Evolutionary conservation across 148 eudicot genomes (phyloP).

Genomic region (Simmondsia chinensis): DNA sequence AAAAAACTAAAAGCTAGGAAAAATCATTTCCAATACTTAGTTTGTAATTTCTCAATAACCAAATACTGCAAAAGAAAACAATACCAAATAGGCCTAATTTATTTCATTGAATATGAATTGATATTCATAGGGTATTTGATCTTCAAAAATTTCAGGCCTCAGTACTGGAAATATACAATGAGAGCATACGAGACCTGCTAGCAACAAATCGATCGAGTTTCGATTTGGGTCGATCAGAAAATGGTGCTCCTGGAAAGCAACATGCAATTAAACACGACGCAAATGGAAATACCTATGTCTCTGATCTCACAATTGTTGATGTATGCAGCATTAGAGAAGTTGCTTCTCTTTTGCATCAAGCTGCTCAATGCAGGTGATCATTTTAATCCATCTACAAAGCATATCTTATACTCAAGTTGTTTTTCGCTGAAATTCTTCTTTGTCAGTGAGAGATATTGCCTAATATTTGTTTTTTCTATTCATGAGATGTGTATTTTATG

Average conservation of each 20-base stretch:
- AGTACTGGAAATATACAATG: conserved; percentile 71
- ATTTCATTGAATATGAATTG: too few relatives aligned
- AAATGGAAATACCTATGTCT: conserved; percentile 54
- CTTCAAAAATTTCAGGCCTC: conserved; percentile 37
- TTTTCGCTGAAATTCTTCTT: too few relatives aligned
- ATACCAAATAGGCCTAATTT: too few relatives aligned
- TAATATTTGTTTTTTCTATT: too few relatives aligned
- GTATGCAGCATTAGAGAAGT: conserved; percentile 69
- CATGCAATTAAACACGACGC: conserved; percentile 58
- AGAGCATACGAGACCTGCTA: conserved; percentile 58
- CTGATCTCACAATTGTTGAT: conserved; percentile 73
- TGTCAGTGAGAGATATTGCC: too few relatives aligned
- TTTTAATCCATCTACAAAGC: neutral
- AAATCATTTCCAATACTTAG: too few relatives aligned
- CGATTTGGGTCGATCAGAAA: conserved; percentile 38
- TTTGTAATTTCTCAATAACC: too few relatives aligned
- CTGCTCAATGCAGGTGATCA: conserved; percentile 60
- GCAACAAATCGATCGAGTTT: conserved; percentile 37
- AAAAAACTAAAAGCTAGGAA: too few relatives aligned
- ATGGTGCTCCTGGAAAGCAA: conserved; percentile 46
- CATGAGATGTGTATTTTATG: too few relatives aligned
- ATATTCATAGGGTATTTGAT: too few relatives aligned
- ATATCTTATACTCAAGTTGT: too few relatives aligned
- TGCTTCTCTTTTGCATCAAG: conserved; percentile 59
- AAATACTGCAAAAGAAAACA: too few relatives aligned